Evolutionary conservation across 352 stramenopile species (phyloP), one percentile per base, ranked within the genome.

Genomic region (Blastocystis sp.): DNA sequence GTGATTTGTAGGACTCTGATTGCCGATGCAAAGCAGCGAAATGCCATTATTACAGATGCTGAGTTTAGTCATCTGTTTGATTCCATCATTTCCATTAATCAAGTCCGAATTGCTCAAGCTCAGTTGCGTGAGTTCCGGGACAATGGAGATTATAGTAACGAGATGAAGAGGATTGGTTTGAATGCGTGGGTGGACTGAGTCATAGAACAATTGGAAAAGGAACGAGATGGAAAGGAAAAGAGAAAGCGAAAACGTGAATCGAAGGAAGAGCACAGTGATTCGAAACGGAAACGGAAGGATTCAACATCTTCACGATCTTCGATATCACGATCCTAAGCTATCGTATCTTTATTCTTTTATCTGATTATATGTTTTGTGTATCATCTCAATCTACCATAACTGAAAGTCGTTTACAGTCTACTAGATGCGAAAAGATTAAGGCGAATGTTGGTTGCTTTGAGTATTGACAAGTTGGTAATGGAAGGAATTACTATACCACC

Each of bases 1-100:
- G 17, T 79, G 37, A 79, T 17, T 3, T 4, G 17, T 79, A 79
- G 68, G 22, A 35, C 17, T 44, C n/a, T 79, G 68, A 79, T 79
- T 30, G 68, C 19, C 0, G 33, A 79, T 17, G 22, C 19, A 30
- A 56, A 57, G 68, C 22, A 58, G 40, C 68, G 68, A 2, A 79
- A 79, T 56, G 42, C 22, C 6, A 17, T 79, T 30, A 27, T 30
- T 6, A 6, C 68, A 7, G 37, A 30, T n/a, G 19, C 1, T 7
- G 37, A 27, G 33, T 60, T 79, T 27, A 3, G 4, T n/a, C 15
- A 17, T n/a, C 33, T 60, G 1, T 56, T 79, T 24, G 13, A 35
- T 6, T 40, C 9, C 17, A 7, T 19, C 22, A 60, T 79, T 33
- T 59, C 68, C 1, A 7, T 79, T 6, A 60, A 79, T 19, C 19